Conservation (phyloP, 1,284 basidiomycete genomes). For the Violaceomyces palustris region DNA sequence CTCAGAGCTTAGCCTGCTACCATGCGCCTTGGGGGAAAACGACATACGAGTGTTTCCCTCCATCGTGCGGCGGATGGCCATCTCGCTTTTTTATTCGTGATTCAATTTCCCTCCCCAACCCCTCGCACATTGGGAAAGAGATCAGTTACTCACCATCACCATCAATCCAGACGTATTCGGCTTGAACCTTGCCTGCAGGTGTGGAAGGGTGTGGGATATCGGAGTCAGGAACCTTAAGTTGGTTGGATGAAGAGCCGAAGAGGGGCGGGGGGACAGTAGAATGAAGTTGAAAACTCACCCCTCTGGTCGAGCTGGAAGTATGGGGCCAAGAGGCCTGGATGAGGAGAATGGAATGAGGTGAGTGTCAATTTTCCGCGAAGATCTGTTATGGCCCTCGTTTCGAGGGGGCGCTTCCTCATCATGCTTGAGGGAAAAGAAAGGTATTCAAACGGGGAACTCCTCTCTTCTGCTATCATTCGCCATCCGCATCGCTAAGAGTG, state of each 20-base stretch:
- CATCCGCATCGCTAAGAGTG: background rate
- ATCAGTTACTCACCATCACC: constrained; percentile 57
- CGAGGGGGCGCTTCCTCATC: background rate
- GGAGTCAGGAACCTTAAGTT: background rate
- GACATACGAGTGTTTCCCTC: no score
- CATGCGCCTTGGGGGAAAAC: no score
- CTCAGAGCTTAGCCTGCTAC: no score
- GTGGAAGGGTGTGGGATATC: background rate
- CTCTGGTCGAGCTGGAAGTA: constrained; percentile 47
- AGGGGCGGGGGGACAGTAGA: background rate
- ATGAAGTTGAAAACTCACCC: constrained; percentile 16
- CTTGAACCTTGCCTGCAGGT: constrained; percentile 30
- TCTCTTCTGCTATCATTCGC: no score
- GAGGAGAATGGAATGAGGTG: background rate
- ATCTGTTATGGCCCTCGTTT: background rate
- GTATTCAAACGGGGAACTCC: no score
- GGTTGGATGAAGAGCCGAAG: background rate
- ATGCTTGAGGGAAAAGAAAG: background rate
- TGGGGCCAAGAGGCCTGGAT: constrained; percentile 31
- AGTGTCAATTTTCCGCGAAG: background rate
- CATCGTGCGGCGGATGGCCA: no score
- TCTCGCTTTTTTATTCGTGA: no score
- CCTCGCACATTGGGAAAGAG: background rate
- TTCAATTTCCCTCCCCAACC: no score
- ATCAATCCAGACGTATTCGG: constrained; percentile 53